A percentile compares a stretch with the other conserved stretches of the same genome.
Evolutionary conservation across 2,329 filamentous ascomycete genomes (phyloP).

Genomic region (Ophiostoma sp.): DNA sequence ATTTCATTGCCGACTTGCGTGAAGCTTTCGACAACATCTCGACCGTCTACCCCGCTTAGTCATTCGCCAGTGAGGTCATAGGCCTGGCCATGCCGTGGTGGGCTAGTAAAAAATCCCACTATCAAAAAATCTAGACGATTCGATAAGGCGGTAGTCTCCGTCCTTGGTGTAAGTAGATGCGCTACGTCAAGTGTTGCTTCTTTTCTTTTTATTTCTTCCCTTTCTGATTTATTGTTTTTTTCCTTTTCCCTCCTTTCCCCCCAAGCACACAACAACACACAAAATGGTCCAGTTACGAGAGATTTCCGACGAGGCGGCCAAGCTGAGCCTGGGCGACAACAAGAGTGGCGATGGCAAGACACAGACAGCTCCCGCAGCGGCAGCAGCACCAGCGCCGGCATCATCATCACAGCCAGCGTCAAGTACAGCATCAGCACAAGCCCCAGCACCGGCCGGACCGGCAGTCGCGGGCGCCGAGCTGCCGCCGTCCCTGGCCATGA

Average conservation of each 20-base stretch:
- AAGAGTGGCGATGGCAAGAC: not conserved
- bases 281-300: slow-evolving; percentile 28
- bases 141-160: not conserved
- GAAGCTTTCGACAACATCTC: not conserved
- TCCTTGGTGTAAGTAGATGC: not conserved
- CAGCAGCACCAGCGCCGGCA: not conserved
- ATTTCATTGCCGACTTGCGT: no score
- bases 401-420: not conserved
- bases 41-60: slow-evolving; percentile 13
- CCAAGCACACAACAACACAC: not conserved
- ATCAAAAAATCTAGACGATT: slow-evolving; percentile 10
- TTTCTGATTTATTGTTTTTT: not conserved
- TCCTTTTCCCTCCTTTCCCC: not conserved
- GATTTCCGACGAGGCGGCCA: slow-evolving; percentile 25
- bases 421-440: slow-evolving; percentile 12
- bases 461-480: slow-evolving; percentile 38
- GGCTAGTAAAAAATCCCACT: slow-evolving; percentile 14
- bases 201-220: no score
- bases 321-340: slow-evolving; percentile 21
- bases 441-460: not conserved
- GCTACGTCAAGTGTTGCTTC: not conserved
- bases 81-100: no score
- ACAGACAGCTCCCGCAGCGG: not conserved
- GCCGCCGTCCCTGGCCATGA: slow-evolving; percentile 41
- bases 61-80: slow-evolving; percentile 19